Evolutionary conservation across 176 grass and related monocot species (phyloP).

Genomic region (Bromus sterilis): DNA sequence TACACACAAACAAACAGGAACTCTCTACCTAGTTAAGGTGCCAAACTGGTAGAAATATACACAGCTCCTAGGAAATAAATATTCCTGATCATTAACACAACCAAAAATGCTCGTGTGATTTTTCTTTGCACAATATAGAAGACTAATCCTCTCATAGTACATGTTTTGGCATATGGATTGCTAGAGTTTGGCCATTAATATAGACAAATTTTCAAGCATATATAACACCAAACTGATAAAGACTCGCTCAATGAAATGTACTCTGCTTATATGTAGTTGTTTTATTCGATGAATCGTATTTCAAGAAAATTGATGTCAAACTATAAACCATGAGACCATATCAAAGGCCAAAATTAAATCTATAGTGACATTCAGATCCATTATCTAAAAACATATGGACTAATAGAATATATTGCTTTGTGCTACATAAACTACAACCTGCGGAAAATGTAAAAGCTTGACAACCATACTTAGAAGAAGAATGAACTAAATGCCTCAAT

Average conservation of each 20-base stretch:
- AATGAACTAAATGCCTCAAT: not conserved
- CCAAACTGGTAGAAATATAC: too few species aligned
- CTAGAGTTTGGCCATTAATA: not conserved
- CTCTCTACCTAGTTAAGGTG: too few species aligned
- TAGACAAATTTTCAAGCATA: not conserved
- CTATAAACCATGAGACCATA: not conserved
- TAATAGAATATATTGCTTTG: not conserved
- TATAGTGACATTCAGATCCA: not conserved
- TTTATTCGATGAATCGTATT: not conserved
- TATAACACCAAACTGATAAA: not conserved
- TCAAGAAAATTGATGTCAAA: not conserved
- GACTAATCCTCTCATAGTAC: not conserved
- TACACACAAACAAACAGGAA: too few species aligned
- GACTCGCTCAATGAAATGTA: not conserved
- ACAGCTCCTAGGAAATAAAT: too few species aligned
- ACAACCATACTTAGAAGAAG: not conserved
- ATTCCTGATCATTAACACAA: not conserved
- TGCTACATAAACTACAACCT: not conserved
- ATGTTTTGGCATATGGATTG: not conserved
- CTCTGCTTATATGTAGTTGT: not conserved
- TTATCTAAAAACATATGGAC: not conserved
- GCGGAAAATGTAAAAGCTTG: too few species aligned
- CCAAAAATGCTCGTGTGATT: not conserved
- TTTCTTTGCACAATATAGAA: not conserved
- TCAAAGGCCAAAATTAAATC: not conserved